phyloP scores from a whole-genome alignment of 2,329 filamentous ascomycete genomes.

The Pseudocercospora fijiensis region DNA sequence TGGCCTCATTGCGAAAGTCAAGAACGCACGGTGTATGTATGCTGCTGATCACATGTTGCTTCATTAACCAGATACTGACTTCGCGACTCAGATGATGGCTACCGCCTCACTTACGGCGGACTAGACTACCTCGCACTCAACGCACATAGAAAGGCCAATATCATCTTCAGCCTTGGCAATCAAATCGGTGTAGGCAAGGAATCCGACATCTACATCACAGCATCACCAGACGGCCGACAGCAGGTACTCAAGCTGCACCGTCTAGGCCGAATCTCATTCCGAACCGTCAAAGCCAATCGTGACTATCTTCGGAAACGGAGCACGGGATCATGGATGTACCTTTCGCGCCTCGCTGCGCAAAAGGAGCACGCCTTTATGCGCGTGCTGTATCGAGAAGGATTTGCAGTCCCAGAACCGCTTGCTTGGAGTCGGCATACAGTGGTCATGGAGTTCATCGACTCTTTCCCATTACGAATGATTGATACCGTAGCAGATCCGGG shows the following conservation, averaged over 20 bases:
- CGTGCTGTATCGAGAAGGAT: slow-evolving; percentile 76
- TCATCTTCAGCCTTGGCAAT: slow-evolving; percentile 87
- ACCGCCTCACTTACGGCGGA: slow-evolving; percentile 92
- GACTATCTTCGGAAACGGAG: slow-evolving; percentile 85
- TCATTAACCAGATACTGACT: neutral
- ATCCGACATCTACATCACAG: slow-evolving; percentile 93
- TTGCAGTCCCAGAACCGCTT: slow-evolving; percentile 84
- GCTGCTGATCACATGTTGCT: slow-evolving; percentile 8
- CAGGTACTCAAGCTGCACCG: slow-evolving; percentile 93
- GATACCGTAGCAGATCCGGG: slow-evolving; percentile 79
- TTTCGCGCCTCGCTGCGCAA: slow-evolving; percentile 85
- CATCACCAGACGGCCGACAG: slow-evolving; percentile 73
- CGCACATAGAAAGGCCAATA: slow-evolving; percentile 74
- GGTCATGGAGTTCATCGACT: slow-evolving; percentile 91
- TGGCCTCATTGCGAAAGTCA: slow-evolving; percentile 85
- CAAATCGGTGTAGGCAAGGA: slow-evolving; percentile 97
- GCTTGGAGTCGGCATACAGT: slow-evolving; percentile 92
- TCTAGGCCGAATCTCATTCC: slow-evolving; percentile 92
- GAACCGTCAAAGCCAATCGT: slow-evolving; percentile 90
- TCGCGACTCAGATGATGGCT: slow-evolving; percentile 71
- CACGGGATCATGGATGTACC: slow-evolving; percentile 95
- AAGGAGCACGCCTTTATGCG: slow-evolving; percentile 96
- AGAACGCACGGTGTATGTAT: slow-evolving; percentile 85
- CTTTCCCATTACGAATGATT: slow-evolving; percentile 87
- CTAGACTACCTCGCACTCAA: slow-evolving; percentile 97